phyloP scores from a whole-genome alignment of 352 stramenopile genomes.

The Globisporangium nagaii region DNA sequence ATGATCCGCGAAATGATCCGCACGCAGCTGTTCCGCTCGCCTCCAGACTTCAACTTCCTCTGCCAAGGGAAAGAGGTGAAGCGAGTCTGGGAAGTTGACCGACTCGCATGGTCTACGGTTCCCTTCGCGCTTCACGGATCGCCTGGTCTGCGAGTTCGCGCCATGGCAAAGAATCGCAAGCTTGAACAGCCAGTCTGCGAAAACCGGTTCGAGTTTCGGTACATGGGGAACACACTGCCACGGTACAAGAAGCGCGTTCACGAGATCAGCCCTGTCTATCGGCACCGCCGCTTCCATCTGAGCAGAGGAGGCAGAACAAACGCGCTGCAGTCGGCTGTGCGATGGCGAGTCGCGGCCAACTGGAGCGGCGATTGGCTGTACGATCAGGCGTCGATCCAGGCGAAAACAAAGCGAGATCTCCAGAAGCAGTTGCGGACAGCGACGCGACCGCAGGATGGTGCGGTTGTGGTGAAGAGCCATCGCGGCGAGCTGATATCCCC shows the following conservation, averaged over 20 bases:
- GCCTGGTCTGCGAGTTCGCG: conserved; percentile 30
- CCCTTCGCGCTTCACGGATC: conserved; percentile 55
- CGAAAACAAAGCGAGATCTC: conserved; percentile 27
- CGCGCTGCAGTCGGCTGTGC: conserved; percentile 17
- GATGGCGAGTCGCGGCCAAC: conserved; percentile 45
- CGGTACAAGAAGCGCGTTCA: conserved; percentile 58
- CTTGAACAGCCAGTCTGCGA: conserved; percentile 21
- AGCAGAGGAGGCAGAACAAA: conserved; percentile 20
- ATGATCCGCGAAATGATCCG: conserved; percentile 45
- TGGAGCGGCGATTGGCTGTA: conserved; percentile 69
- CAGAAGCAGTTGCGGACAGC: conserved; percentile 34
- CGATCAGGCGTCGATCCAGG: conserved; percentile 25
- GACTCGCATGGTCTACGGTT: conserved; percentile 46
- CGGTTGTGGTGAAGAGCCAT: conserved; percentile 43
- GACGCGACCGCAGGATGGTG: conserved; percentile 15
- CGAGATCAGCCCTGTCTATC: conserved; percentile 54
- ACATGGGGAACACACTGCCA: conserved; percentile 51
- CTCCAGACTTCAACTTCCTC: conserved; percentile 44
- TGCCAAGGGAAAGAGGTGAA: conserved; percentile 46
- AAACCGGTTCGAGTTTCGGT: conserved; percentile 53
- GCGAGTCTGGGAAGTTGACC: conserved; percentile 49
- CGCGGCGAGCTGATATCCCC: conserved; percentile 41
- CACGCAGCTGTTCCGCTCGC: conserved; percentile 28
- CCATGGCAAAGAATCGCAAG: conserved; percentile 31
- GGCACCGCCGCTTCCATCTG: conserved; percentile 27